Percentiles rank a stretch among this genome's conserved stretches.
Evolutionary conservation across 2,329 filamentous ascomycete species (phyloP).

Genomic region (Colletotrichum trifolii): DNA sequence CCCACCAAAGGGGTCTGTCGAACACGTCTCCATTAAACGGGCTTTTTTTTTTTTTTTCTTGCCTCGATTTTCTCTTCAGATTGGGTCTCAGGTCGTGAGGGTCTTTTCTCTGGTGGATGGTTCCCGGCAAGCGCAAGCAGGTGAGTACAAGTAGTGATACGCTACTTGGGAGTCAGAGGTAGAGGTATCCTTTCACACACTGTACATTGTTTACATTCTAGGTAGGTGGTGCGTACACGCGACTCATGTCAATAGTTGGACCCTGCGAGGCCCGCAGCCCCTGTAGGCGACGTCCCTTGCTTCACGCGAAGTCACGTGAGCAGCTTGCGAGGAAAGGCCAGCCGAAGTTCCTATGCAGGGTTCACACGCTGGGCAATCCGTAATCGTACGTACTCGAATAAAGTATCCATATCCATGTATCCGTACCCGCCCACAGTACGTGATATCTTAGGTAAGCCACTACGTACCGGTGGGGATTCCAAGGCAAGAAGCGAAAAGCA

Average conservation of each 20-base stretch:
- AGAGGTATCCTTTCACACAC: constrained; percentile 5
- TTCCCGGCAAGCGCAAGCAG: no score
- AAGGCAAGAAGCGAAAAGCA: not conserved
- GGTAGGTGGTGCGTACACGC: constrained; percentile 18
- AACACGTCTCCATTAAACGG: not conserved
- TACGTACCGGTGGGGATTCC: no score
- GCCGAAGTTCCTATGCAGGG: not conserved
- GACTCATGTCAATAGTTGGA: constrained; percentile 37
- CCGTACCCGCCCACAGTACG: no score
- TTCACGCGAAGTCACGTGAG: constrained; percentile 34
- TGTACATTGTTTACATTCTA: constrained; percentile 33
- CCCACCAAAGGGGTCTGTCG: not conserved
- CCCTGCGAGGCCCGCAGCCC: constrained; percentile 28
- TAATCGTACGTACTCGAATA: no score
- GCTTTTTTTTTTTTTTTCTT: constrained; percentile 5
- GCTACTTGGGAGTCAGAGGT: no score
- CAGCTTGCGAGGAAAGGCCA: not conserved
- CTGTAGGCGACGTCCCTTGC: constrained; percentile 15
- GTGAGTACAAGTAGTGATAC: no score
- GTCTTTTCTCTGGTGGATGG: no score
- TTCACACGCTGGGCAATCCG: no score
- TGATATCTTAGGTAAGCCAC: no score
- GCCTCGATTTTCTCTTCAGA: not conserved
- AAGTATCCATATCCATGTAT: no score
- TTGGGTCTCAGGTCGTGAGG: not conserved